Conservation (phyloP, 129 eudicot genomes). For the Flaveria brownii region DNA sequence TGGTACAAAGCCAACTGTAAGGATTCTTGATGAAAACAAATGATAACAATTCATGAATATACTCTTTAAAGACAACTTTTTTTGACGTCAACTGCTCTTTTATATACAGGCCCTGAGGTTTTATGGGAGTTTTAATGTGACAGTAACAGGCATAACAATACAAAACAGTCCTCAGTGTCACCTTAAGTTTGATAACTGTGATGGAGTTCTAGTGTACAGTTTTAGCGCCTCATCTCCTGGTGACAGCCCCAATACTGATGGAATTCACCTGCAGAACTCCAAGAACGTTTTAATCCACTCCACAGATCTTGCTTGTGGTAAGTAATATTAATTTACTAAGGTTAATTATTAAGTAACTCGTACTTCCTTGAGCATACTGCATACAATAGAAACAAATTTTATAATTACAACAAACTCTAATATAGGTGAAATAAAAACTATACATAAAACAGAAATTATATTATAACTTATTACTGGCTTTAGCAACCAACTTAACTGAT, state of each 20-base stretch:
- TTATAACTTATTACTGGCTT: not conserved
- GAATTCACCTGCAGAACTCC: slow-evolving; percentile 91
- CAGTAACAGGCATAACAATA: slow-evolving; percentile 88
- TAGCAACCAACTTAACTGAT: not conserved
- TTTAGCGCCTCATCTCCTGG: slow-evolving; percentile 74
- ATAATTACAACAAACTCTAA: no score
- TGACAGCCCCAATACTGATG: slow-evolving; percentile 94
- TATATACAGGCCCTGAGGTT: slow-evolving; percentile 74
- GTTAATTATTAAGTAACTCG: not conserved
- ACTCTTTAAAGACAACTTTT: slow-evolving; percentile 23
- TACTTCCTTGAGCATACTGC: not conserved
- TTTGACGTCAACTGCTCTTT: slow-evolving; percentile 23
- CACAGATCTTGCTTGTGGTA: slow-evolving; percentile 80
- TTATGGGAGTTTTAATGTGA: slow-evolving; percentile 90
- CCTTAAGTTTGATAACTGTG: slow-evolving; percentile 84
- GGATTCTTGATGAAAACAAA: slow-evolving; percentile 20
- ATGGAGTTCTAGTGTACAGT: slow-evolving; percentile 64
- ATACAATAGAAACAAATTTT: not conserved
- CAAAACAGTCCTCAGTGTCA: slow-evolving; percentile 91
- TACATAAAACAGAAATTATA: not conserved
- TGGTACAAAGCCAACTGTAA: slow-evolving; percentile 86
- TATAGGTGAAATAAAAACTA: no score
- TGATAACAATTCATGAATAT: not conserved
- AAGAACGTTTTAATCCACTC: slow-evolving; percentile 71
- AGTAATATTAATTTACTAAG: slow-evolving; percentile 16